Base-by-base conservation (phyloP, 73 alveolate species). In the Paramecium biaurelia region DNA sequence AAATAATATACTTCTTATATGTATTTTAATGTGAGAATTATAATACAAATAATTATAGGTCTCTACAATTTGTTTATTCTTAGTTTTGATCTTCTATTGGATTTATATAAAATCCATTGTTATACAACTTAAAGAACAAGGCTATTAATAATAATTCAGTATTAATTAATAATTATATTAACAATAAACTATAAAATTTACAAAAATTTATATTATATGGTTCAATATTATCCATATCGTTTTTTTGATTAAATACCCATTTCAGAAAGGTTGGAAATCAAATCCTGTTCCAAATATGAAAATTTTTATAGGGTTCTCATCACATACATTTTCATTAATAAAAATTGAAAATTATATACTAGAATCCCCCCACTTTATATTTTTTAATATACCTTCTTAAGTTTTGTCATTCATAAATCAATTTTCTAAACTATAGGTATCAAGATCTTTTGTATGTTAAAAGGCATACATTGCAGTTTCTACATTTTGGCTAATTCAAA, bases 331-430 rank as follows among this genome's bases (percentile, higher is more conserved):
- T 23, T 89, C 92, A 21, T 35, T 89, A 28, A 70, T 43, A 23
- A 89, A 45, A 11, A 89, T 92, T 88, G n/a, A n/a, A 92, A 70
- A 24, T 26, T 70, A 26, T 57, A 11, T 18, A 89, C 92, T 8
- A 89, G 43, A 12, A 89, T 37, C 6, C 92, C 94, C 18, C 92
- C n/a, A n/a, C n/a, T n/a, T n/a, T n/a, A n/a, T n/a, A n/a, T n/a
- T n/a, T n/a, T n/a, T n/a, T n/a, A n/a, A n/a, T 2, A 11, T 43
- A 43, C 57, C 70, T 88, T 56, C 34, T 88, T 88, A 88, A 70
- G 90, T 70, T 88, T 88, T 9, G 93, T 88, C 76, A 88, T 37
- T 0, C 93, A 88, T 23, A 88, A 87, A 70, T 88, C 93, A 76
- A 89, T 63, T 70, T 89, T n/a, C 94, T 89, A 70, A 89, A 35